Evolutionary conservation across 1,284 basidiomycete genomes (phyloP), one percentile per base, ranked within the genome.

Genomic region (Amylostereum chailletii): DNA sequence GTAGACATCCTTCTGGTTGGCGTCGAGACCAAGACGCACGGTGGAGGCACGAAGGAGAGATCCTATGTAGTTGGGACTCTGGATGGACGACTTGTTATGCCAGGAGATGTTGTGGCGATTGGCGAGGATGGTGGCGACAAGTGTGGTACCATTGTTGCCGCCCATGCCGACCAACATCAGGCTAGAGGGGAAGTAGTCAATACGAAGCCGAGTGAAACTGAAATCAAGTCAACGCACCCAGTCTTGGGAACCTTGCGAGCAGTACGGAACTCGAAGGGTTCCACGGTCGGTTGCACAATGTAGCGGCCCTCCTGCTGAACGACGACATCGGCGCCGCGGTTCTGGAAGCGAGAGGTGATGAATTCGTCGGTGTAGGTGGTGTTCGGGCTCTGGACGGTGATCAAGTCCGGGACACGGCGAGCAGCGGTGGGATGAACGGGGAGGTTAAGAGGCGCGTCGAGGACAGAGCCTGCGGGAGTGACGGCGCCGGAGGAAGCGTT

Each of bases 101-200:
- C 95, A 99, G 56, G 79, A 74, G 68, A 99, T 92, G 70, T 90
- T 86, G 76, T 98, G 88, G 59, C 85, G 84, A 78, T 99, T 99
- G 63, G 96, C 95, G 60, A 98, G 82, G 65, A 98, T 84, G 57
- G 94, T 96, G 31, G 96, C 94, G 58, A 86, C 86, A 52, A 98
- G 81, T 42, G 95, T 99, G 50, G 90, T 84, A 53, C 95, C 95
- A 65, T 99, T 99, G 81, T 99, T 99, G 53, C 95, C 95, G 57
- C 95, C 95, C 57, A 94, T 72, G 56, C 95, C 95, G 62, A 98
- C 87, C 77, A 99, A 87, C 89, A 99, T 90, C 58, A 98, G 77
- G 53, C 95, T 95, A 56, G 51, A 54, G 30, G 47, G 47, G 54
- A 55, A 49, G 39, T 37, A 26, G 40, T 59, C 53, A 41, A 19